These are phyloP conservation scores for Phyllostachys edulis DNA, from an alignment of 176 grass and related monocot genomes.

Conservation along the genomic window DNA sequence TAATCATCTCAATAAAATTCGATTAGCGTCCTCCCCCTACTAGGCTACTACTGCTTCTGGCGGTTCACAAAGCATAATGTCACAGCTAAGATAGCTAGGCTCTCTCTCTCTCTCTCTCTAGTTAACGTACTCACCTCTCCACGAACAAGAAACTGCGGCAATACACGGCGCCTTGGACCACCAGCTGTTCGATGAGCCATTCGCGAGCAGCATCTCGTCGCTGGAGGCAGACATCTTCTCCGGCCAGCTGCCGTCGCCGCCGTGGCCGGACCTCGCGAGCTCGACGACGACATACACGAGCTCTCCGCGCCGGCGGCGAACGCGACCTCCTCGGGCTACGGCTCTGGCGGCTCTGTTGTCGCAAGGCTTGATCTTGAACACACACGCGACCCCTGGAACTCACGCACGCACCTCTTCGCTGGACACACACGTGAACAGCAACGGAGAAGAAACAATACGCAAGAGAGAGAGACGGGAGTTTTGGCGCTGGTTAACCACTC, in stretches of 20 bases:
- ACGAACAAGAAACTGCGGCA: not conserved
- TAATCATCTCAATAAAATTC: slow-evolving; percentile 28
- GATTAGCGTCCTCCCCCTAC: not conserved
- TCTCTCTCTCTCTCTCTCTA: not conserved
- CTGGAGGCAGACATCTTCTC: slow-evolving; percentile 49
- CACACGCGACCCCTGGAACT: no score
- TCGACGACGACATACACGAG: slow-evolving; percentile 39
- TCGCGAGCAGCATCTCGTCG: slow-evolving; percentile 48
- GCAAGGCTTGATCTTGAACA: no score
- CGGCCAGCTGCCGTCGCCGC: slow-evolving; percentile 39
- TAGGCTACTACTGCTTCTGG: not conserved
- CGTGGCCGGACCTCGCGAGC: slow-evolving; percentile 36
- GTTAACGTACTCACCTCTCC: not conserved
- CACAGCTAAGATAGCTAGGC: not conserved
- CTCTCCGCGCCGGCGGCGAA: slow-evolving; percentile 32
- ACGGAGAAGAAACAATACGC: no score
- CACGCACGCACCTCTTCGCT: no score
- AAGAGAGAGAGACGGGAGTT: no score
- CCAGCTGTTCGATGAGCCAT: slow-evolving; percentile 46
- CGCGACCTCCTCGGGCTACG: slow-evolving; percentile 22
- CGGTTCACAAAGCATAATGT: slow-evolving; percentile 3
- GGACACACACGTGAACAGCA: no score
- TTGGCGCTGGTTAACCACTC: no score
- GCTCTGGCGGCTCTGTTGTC: no score
- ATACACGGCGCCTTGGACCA: slow-evolving; percentile 29